Evolutionary conservation across 768 basidiomycete genomes (phyloP), one percentile per base, ranked within the genome.

Genomic region (Chalciporus chontae): DNA sequence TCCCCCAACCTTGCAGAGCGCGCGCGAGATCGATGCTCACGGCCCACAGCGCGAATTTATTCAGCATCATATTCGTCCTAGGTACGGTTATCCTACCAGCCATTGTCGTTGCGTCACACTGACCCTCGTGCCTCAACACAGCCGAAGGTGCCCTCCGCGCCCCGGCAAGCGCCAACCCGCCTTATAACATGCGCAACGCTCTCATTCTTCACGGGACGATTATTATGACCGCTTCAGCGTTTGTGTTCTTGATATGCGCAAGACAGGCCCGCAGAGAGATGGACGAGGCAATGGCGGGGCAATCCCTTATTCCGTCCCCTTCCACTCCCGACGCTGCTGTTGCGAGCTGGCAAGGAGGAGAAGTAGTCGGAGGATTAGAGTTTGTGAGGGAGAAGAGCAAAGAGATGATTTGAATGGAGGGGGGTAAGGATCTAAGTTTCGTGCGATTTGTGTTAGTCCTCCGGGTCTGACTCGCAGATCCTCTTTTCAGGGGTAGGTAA

Each of bases 101-200:
- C n/a, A 15, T 13, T 24, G n/a, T 88, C 29, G 10, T 29, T 29
- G 7, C 17, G 8, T 27, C 47, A 24, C 8, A 11, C n/a, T 70
- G 32, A 34, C 79, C 24, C 61, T 69, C 17, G 8, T 5, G 7
- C 19, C 3, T 43, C 23, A 13, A 40, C 43, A 32, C 58, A 89
- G 89, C 71, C 29, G 75, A 84, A 65, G 77, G 79, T 41, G 85
- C 87, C 3, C 73, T 93, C 15, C 84, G 88, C 38, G 86, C 78
- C 8, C 71, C 79, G 3, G 77, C 80, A 45, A 69, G 83, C 5
- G 84, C 87, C 0, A 64, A 75, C 40, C 90, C 89, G 0, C 89
- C 90, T 1, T 69, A 80, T 26, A 87, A 89, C 66, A 88, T 93
- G 87, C 78, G 66, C 32, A 70, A 73, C 10, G 79, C 80, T 4